Evolutionary conservation across 257 asterid species (phyloP).

Genomic region (Euphrasia confusa): DNA sequence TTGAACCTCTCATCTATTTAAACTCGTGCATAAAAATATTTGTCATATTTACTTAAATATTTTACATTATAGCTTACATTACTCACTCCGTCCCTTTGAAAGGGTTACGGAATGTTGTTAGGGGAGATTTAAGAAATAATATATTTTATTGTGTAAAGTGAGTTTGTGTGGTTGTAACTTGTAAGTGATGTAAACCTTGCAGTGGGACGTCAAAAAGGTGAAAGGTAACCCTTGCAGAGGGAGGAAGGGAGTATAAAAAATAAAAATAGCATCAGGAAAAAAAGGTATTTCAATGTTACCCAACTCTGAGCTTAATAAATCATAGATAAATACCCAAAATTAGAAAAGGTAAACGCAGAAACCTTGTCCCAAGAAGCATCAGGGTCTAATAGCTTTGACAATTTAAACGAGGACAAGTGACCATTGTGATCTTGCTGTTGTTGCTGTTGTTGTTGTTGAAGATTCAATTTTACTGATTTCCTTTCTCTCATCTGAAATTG

Average conservation of each 20-base stretch:
- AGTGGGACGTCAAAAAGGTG: too few species aligned
- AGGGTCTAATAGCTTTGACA: conserved; percentile 72
- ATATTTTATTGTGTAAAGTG: too few species aligned
- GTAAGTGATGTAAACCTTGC: too few species aligned
- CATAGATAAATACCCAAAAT: background rate
- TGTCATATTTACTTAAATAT: conserved; percentile 2
- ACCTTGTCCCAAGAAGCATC: conserved; percentile 86
- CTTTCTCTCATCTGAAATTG: conserved; percentile 65
- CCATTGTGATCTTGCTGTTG: conserved; percentile 62
- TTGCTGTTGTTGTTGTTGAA: conserved; percentile 37
- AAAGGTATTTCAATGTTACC: background rate
- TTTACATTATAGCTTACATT: background rate
- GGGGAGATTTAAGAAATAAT: too few species aligned
- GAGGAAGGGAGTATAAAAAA: background rate
- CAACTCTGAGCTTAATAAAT: conserved; percentile 16
- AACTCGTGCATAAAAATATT: background rate
- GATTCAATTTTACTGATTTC: conserved; percentile 58
- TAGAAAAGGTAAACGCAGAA: conserved; percentile 4
- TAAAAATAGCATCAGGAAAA: background rate
- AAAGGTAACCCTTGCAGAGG: too few species aligned
- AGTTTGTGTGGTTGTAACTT: too few species aligned
- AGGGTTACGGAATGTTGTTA: too few species aligned
- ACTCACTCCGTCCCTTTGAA: background rate
- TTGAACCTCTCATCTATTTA: background rate
- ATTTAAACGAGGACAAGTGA: conserved; percentile 64